Conservation (phyloP, 1,284 basidiomycete species). For the Malassezia japonica region DNA sequence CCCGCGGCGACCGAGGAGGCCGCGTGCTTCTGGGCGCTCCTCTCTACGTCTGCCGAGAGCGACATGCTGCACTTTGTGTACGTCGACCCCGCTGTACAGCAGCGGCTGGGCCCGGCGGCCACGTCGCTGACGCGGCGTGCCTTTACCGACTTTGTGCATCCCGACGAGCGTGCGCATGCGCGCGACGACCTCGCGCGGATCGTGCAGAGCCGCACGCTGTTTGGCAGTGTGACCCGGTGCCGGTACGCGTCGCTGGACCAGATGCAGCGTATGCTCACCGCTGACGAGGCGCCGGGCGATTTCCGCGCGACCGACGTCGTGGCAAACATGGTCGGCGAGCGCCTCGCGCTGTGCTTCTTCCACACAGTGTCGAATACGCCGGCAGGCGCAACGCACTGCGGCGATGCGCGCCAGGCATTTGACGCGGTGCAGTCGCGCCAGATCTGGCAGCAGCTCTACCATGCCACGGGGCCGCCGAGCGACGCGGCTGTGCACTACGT, state of each 20-base stretch:
- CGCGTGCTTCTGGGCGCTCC: constrained; percentile 14
- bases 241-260: constrained; percentile 51
- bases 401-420: constrained; percentile 54
- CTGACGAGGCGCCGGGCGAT: constrained; percentile 56
- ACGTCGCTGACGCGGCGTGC: constrained; percentile 62
- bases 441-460: constrained; percentile 3
- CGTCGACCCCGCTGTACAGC: constrained; percentile 72
- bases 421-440: background rate
- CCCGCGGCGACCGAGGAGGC: too few species aligned
- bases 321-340: constrained; percentile 85
- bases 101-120: constrained; percentile 66
- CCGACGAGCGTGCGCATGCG: constrained; percentile 60
- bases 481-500: constrained; percentile 51
- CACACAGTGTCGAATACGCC: constrained; percentile 61
- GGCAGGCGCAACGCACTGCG: constrained; percentile 53
- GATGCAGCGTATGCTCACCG: constrained; percentile 46
- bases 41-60: background rate
- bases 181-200: constrained; percentile 63
- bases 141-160: constrained; percentile 77
- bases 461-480: background rate
- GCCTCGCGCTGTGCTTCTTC: constrained; percentile 84
- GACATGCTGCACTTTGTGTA: constrained; percentile 49
- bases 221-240: constrained; percentile 80
- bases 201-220: constrained; percentile 67
- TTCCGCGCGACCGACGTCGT: constrained; percentile 79